A percentile compares a stretch with the other conserved stretches of the same genome.
Evolutionary conservation across 345 rosid species (phyloP).

Genomic region (Populus nigra): DNA sequence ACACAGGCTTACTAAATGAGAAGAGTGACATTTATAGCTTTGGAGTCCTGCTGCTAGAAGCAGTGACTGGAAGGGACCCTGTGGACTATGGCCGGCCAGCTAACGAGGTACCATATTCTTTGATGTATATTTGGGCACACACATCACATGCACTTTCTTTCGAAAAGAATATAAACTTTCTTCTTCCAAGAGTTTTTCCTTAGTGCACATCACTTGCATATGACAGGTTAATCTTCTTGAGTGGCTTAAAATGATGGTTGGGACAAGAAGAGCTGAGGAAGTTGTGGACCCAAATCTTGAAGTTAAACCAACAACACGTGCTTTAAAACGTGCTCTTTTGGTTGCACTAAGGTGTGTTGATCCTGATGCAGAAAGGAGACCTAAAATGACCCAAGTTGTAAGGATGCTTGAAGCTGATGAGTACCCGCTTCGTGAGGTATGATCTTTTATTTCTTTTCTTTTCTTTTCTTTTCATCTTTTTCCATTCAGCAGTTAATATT

Average conservation of each 20-base stretch:
- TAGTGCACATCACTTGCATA: neutral
- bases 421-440: conserved; percentile 79
- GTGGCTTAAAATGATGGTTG: conserved; percentile 97
- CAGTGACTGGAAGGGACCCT: conserved; percentile 89
- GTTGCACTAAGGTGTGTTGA: conserved; percentile 90
- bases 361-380: conserved; percentile 84
- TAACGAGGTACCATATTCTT: conserved; percentile 53
- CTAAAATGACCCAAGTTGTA: conserved; percentile 86
- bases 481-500: neutral
- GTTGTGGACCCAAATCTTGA: conserved; percentile 79
- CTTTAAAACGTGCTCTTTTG: conserved; percentile 70
- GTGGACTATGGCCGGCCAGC: conserved; percentile 92
- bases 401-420: conserved; percentile 89
- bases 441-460: neutral
- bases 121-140: too few species aligned
- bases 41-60: conserved; percentile 90
- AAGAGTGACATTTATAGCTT: conserved; percentile 96
- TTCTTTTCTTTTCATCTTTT: neutral
- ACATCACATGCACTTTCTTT: neutral
- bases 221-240: conserved; percentile 89
- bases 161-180: neutral
- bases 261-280: conserved; percentile 89
- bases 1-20: conserved; percentile 85
- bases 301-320: conserved; percentile 67
- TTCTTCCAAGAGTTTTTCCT: neutral